Percentiles rank a stretch among this genome's conserved stretches.
These are phyloP conservation scores for Cutaneotrichosporon sp. DNA, from an alignment of 1,284 basidiomycete genomes.

Conservation along the genomic window DNA sequence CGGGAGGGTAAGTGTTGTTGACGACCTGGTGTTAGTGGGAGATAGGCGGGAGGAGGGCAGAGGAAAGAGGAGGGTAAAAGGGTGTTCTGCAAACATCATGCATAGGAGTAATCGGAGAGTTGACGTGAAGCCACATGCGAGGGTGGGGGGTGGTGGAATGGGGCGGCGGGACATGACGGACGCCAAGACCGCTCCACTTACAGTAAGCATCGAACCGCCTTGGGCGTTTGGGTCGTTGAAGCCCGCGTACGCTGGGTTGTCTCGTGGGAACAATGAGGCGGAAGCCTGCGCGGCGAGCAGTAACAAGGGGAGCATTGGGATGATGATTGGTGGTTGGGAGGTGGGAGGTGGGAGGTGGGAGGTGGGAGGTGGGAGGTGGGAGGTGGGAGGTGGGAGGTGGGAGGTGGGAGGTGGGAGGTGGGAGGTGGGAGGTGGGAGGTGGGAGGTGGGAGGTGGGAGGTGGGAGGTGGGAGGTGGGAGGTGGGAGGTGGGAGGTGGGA, in stretches of 20 bases:
- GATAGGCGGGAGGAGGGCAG: background rate
- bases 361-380: no score
- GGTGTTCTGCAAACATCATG: background rate
- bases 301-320: background rate
- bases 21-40: constrained; percentile 55
- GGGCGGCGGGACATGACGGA: background rate
- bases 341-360: no score
- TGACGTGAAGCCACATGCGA: no score
- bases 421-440: no score
- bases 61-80: background rate
- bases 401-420: no score
- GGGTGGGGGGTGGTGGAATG: background rate
- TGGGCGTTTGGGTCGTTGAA: background rate
- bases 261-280: background rate
- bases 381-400: no score
- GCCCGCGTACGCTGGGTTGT: background rate
- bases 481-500: no score
- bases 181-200: background rate
- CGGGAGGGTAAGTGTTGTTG: constrained; percentile 65
- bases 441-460: no score
- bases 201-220: background rate
- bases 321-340: background rate
- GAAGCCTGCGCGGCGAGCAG: background rate
- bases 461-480: no score
- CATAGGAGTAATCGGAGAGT: no score